Evolutionary conservation across 225 moss, liverwort and hornwort genomes (phyloP).

Genomic region (Straminergon stramineum): DNA sequence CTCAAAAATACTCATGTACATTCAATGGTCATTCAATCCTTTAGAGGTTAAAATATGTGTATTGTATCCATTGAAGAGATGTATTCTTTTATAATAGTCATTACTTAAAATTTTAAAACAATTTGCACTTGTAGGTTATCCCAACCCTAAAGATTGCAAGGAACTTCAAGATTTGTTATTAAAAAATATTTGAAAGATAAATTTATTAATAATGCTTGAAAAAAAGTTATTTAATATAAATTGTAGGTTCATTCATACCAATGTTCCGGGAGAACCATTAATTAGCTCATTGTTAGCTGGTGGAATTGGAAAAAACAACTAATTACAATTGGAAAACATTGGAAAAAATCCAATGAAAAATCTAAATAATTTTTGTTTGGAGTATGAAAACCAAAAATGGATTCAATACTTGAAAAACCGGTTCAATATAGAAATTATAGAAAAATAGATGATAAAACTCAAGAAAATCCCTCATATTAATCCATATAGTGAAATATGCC

Average conservation of each 20-base stretch:
- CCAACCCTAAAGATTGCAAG: neutral
- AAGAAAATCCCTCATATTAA: accelerated
- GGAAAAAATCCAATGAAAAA: neutral
- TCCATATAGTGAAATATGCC: neutral
- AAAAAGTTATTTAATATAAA: neutral
- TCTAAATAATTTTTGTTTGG: neutral
- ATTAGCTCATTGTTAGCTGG: neutral
- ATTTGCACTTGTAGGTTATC: too few relatives aligned
- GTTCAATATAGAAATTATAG: neutral
- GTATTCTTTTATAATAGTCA: neutral
- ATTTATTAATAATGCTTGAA: neutral
- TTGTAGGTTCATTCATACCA: neutral
- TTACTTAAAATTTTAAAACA: neutral
- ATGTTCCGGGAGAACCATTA: accelerated
- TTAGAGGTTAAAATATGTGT: neutral
- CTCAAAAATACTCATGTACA: too few relatives aligned
- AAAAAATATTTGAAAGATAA: neutral
- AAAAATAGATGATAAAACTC: neutral
- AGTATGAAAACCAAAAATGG: neutral
- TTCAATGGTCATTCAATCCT: too few relatives aligned
- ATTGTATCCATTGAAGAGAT: neutral
- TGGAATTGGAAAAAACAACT: neutral
- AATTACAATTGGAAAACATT: neutral
- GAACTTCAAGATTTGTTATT: neutral
- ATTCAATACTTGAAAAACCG: too few relatives aligned